Evolutionary conservation across 2,329 filamentous ascomycete species (phyloP).

Genomic region (Bipolaris victoriae): DNA sequence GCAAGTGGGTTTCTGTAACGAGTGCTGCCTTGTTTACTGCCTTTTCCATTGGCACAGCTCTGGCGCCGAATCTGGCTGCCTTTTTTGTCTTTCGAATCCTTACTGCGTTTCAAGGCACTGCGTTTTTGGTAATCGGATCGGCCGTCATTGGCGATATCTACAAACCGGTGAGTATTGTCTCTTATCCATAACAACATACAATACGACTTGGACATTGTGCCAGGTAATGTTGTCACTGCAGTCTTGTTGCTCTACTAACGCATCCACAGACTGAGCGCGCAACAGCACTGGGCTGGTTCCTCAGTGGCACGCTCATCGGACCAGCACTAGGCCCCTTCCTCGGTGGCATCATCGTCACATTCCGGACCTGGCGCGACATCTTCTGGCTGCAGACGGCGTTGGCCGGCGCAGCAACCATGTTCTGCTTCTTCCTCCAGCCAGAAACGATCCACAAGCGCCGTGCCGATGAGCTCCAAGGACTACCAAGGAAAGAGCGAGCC

Average conservation of each 20-base stretch:
- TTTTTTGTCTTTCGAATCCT: conserved; percentile 78
- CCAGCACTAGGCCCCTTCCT: conserved; percentile 68
- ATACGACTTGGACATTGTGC: not conserved
- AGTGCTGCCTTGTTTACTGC: conserved; percentile 69
- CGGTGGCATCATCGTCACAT: conserved; percentile 78
- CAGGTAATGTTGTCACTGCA: conserved; percentile 13
- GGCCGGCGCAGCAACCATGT: conserved; percentile 63
- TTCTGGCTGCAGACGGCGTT: conserved; percentile 79
- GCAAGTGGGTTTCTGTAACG: conserved; percentile 62
- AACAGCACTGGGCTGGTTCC: conserved; percentile 75
- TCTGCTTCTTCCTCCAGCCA: conserved; percentile 70
- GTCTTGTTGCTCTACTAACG: conserved; percentile 45
- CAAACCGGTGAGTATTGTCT: conserved; percentile 41
- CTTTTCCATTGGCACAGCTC: conserved; percentile 73
- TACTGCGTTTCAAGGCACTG: conserved; percentile 76
- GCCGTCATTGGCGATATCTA: conserved; percentile 69
- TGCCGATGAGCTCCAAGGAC: conserved; percentile 65
- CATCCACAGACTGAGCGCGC: conserved; percentile 67
- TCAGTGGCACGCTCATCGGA: conserved; percentile 73
- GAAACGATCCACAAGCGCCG: conserved; percentile 74
- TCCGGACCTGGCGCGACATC: conserved; percentile 72
- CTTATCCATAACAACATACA: not conserved
- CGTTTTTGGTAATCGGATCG: conserved; percentile 74
- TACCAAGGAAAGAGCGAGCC: conserved; percentile 58
- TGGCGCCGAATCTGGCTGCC: conserved; percentile 71